A percentile compares a stretch with the other conserved stretches of the same genome.
These are phyloP conservation scores for Xenoacremonium recifei DNA, from an alignment of 2,329 filamentous ascomycete genomes.

Conservation along the genomic window DNA sequence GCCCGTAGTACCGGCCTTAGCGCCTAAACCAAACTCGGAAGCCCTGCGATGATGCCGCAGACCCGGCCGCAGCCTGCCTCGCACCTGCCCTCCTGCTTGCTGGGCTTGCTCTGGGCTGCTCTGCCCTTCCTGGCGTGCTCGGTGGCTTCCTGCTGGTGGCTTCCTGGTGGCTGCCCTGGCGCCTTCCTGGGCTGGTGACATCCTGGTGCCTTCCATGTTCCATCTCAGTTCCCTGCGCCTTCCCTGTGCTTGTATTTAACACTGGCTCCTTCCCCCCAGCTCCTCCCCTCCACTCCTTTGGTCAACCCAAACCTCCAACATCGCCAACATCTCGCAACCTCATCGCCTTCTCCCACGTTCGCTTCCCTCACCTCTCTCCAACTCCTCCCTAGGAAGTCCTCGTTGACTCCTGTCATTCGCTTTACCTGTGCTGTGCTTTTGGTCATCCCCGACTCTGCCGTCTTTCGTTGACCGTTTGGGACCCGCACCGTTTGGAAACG, in stretches of 20 bases:
- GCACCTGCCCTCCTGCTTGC: constrained; percentile 14
- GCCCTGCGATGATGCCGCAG: constrained; percentile 11
- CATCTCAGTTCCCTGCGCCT: too few species aligned
- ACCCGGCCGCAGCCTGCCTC: constrained; percentile 15
- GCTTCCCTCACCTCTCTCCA: constrained; percentile 44
- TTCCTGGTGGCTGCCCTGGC: constrained; percentile 10
- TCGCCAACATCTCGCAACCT: constrained; percentile 23
- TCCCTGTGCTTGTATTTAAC: constrained; percentile 31
- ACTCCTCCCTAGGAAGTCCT: constrained; percentile 64
- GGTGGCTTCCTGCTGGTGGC: constrained; percentile 2
- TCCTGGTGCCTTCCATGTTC: too few species aligned
- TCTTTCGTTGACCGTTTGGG: constrained; percentile 29
- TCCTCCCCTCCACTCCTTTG: constrained; percentile 26
- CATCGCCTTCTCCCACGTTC: constrained; percentile 41
- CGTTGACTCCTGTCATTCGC: constrained; percentile 74
- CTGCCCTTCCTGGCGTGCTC: too few species aligned
- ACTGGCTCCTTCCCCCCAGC: constrained; percentile 25
- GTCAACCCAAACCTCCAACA: constrained; percentile 25
- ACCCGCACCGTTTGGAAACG: neutral
- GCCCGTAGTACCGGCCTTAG: constrained; percentile 23
- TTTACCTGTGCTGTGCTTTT: constrained; percentile 51
- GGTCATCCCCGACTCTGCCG: constrained; percentile 10
- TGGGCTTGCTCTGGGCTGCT: constrained; percentile 8
- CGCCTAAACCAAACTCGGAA: constrained; percentile 19
- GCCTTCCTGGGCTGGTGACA: constrained; percentile 14